Evolutionary conservation across 345 rosid species (phyloP).

Genomic region (Hypericum androsaemum): DNA sequence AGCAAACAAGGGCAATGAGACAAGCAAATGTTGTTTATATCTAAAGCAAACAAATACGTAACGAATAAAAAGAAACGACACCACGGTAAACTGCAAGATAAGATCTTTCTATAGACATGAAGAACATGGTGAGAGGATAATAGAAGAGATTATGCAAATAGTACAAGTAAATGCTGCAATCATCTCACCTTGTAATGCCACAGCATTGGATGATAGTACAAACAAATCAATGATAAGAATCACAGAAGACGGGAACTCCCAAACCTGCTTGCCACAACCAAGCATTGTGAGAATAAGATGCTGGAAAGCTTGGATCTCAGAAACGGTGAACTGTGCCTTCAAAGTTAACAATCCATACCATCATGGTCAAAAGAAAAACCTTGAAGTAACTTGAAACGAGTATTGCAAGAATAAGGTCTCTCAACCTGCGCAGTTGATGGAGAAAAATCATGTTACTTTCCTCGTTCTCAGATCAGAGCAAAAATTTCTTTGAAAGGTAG

Average conservation of each 20-base stretch:
- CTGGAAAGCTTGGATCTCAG: no score
- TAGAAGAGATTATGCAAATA: not conserved
- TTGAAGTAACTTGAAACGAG: constrained; percentile 71
- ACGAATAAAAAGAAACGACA: no score
- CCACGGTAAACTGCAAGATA: no score
- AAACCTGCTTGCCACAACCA: constrained; percentile 40
- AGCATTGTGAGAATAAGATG: not conserved
- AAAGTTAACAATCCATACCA: constrained; percentile 33
- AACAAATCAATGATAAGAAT: constrained; percentile 59
- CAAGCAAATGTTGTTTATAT: no score
- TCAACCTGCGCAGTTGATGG: constrained; percentile 22
- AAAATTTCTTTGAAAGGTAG: no score
- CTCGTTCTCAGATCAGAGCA: no score
- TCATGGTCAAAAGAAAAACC: constrained; percentile 57
- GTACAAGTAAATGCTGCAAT: not conserved
- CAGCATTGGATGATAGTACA: constrained; percentile 59
- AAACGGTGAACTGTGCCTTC: not conserved
- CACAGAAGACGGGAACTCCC: constrained; percentile 76
- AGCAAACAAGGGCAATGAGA: no score
- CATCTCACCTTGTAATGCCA: constrained; percentile 65
- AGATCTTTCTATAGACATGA: not conserved
- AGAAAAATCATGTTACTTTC: not conserved
- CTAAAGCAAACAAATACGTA: no score
- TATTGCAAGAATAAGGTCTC: constrained; percentile 41
- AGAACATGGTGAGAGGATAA: not conserved